phyloP scores from a whole-genome alignment of 169 alveolate species.

The Plasmodium fragile region DNA sequence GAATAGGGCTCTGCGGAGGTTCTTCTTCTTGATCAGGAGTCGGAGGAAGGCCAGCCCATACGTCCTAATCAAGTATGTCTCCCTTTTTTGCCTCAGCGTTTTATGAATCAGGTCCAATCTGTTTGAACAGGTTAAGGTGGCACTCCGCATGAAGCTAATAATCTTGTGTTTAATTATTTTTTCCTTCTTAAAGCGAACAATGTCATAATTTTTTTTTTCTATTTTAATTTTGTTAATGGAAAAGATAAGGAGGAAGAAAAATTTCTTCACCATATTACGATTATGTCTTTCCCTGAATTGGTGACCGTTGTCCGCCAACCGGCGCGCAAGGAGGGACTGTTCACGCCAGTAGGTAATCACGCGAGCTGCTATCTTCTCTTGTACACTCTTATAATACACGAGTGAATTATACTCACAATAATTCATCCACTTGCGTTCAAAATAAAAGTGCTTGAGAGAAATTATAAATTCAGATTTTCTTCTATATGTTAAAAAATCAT shows the following conservation, averaged over 20 bases:
- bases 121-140: neutral
- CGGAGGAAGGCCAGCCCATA: neutral
- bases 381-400: constrained; percentile 20
- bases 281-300: neutral
- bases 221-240: constrained; percentile 45
- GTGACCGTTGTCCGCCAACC: neutral
- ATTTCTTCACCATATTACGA: constrained; percentile 30
- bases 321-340: neutral
- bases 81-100: neutral
- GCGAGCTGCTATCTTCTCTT: neutral
- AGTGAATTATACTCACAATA: constrained; percentile 66
- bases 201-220: constrained; percentile 52
- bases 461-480: constrained; percentile 27
- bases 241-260: constrained; percentile 51
- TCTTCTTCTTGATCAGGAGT: neutral
- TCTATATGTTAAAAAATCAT: constrained; percentile 15
- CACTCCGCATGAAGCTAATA: neutral
- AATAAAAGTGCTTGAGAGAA: constrained; percentile 24
- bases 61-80: neutral
- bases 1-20: neutral
- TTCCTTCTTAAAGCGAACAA: constrained; percentile 37
- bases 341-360: constrained; percentile 13
- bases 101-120: neutral
- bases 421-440: constrained; percentile 55
- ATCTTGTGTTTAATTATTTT: constrained; percentile 25